Base-by-base conservation (phyloP, 306 rosid species). In the Comarum palustre region DNA sequence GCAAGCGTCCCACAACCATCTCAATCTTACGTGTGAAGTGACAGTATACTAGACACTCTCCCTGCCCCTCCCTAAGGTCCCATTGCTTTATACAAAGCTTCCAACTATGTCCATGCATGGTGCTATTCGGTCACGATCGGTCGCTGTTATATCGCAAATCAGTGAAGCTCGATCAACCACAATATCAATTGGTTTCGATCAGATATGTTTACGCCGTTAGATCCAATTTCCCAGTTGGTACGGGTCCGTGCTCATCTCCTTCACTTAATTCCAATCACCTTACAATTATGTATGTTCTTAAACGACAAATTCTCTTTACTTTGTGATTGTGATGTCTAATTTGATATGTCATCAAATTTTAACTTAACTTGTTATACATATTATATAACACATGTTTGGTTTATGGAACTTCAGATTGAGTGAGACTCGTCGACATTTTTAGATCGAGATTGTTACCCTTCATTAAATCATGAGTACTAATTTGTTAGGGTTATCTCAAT, bases 151-250 rank as follows among this genome's bases (percentile, higher is more conserved):
- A 15, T 61, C 66, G 10, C 66, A 32, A 8, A 61, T 61, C 17
- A 61, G 42, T 34, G 67, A 62, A 62, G 67, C 67, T 32, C 45
- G 0, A 34, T 42, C 67, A 19, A 34, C 67, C 66, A 34, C 67
- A 62, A 32, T 19, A 19, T 29, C 39, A 27, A 27, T 59, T 34
- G 15, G 7, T 62, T 19, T 16, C 4, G 24, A 62, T 62, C 43
- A 16, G 12, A 32, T 6, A 59, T 29, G 6, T 5, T 14, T 19
- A 31, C 41, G 16, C 32, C 25, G 8, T 20, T 39, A 20, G 16
- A 71, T 71, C 75, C 29, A 38, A 58, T 41, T 72, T 78, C 79
- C 81, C 69, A 66, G 32, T 75, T 69, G 85, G 88, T 81, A 84
- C 83, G 81, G 74, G 79, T 81, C 83, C 83, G 77, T 73, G 79